These are phyloP conservation scores for Candida caryicola DNA, from an alignment of 805 yeast genomes.

Conservation along the genomic window DNA sequence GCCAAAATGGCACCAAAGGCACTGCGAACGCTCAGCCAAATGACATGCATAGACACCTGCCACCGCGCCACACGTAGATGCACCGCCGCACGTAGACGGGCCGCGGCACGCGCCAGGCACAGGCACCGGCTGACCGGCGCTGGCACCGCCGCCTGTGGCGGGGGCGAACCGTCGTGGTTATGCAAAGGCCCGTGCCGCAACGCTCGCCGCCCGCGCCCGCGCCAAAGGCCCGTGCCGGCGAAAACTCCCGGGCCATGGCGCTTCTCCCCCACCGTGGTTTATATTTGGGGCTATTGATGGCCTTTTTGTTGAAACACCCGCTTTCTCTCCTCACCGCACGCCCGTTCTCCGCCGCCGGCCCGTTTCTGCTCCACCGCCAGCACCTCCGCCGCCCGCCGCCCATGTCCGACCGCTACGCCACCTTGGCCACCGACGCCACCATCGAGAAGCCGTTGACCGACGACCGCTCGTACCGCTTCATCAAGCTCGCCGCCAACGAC, in stretches of 20 bases:
- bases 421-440: conserved; percentile 27
- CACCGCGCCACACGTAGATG: too few relatives aligned
- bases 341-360: not conserved
- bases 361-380: not conserved
- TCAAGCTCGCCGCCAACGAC: conserved; percentile 53
- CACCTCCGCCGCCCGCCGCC: not conserved
- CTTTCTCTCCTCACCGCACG: not conserved
- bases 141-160: too few relatives aligned
- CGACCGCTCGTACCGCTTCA: conserved; percentile 69
- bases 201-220: too few relatives aligned
- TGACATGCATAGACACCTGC: too few relatives aligned
- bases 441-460: conserved; percentile 56
- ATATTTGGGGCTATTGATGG: not conserved
- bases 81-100: too few relatives aligned
- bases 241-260: not conserved
- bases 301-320: not conserved
- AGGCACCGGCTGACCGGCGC: too few relatives aligned
- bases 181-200: too few relatives aligned
- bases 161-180: too few relatives aligned
- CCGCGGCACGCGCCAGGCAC: too few relatives aligned
- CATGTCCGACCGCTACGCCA: conserved; percentile 7
- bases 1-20: too few relatives aligned
- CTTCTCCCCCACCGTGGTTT: not conserved
- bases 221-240: not conserved
- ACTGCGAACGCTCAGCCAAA: too few relatives aligned